Conservation (phyloP, 2,329 filamentous ascomycete species). For the Colletotrichum brevisporum region DNA sequence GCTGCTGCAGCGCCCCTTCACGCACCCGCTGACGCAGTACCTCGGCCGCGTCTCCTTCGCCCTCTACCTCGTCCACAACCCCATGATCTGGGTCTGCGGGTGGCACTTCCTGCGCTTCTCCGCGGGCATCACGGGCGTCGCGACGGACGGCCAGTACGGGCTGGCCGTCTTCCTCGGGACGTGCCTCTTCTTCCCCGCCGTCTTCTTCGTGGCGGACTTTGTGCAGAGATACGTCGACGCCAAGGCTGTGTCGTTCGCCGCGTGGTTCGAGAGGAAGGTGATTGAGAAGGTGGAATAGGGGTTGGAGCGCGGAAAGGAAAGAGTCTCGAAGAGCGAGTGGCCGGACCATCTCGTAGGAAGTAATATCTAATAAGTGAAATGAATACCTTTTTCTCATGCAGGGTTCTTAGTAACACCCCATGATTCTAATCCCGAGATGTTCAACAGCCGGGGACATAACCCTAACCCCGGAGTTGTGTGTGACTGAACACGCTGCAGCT, state of each 20-base stretch:
- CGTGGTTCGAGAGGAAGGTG: conserved; percentile 30
- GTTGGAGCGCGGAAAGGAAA: no score
- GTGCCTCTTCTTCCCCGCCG: conserved; percentile 11
- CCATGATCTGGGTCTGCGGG: conserved; percentile 70
- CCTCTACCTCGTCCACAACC: conserved; percentile 76
- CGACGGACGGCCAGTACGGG: conserved; percentile 1
- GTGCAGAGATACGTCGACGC: conserved; percentile 27
- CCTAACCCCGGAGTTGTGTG: no score
- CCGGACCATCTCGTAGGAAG: no score
- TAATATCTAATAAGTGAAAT: no score
- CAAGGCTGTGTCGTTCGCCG: conserved; percentile 15
- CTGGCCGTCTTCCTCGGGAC: conserved; percentile 14
- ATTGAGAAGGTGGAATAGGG: background rate
- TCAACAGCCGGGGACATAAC: no score
- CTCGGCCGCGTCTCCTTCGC: conserved; percentile 74
- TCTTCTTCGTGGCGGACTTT: conserved; percentile 28
- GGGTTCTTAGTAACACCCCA: no score
- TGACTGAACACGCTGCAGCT: no score
- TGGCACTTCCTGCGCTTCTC: conserved; percentile 15
- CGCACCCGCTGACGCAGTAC: conserved; percentile 71
- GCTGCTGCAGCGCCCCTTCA: conserved; percentile 71
- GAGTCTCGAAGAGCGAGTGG: no score
- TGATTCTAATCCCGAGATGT: no score
- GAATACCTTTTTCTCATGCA: no score
- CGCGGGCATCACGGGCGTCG: conserved; percentile 14